These are phyloP conservation scores for Thymus quinquecostatus DNA, from an alignment of 257 asterid genomes.

Conservation along the genomic window DNA sequence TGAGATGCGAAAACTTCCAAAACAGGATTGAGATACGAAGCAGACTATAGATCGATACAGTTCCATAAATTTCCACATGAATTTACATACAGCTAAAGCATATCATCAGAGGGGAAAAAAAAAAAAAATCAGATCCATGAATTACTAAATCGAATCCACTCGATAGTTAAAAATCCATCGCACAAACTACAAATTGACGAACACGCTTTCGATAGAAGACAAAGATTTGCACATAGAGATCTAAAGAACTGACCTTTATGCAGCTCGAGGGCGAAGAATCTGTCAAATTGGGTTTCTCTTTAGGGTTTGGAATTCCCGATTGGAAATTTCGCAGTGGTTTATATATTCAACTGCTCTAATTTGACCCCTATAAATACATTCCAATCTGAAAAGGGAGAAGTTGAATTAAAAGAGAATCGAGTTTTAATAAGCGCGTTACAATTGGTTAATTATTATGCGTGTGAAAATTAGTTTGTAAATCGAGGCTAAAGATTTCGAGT, in stretches of 20 bases:
- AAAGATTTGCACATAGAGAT: conserved; percentile 3
- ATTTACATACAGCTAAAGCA: no score
- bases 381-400: background rate
- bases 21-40: no score
- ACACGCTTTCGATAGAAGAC: background rate
- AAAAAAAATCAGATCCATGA: no score
- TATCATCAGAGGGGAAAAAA: no score
- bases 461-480: no score
- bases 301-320: conserved; percentile 33
- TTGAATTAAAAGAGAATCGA: no score
- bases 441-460: no score
- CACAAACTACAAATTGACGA: background rate
- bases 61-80: no score
- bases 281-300: conserved; percentile 16
- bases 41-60: no score
- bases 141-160: background rate
- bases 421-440: no score
- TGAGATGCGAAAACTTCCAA: no score
- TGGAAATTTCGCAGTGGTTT: background rate
- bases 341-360: background rate
- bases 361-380: background rate
- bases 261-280: background rate
- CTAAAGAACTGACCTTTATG: conserved; percentile 24
- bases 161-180: background rate
- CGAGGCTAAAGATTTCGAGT: no score